Percentiles rank a stretch among this genome's conserved stretches.
phyloP scores from a whole-genome alignment of 352 stramenopile genomes.

The Pythium inflatum region DNA sequence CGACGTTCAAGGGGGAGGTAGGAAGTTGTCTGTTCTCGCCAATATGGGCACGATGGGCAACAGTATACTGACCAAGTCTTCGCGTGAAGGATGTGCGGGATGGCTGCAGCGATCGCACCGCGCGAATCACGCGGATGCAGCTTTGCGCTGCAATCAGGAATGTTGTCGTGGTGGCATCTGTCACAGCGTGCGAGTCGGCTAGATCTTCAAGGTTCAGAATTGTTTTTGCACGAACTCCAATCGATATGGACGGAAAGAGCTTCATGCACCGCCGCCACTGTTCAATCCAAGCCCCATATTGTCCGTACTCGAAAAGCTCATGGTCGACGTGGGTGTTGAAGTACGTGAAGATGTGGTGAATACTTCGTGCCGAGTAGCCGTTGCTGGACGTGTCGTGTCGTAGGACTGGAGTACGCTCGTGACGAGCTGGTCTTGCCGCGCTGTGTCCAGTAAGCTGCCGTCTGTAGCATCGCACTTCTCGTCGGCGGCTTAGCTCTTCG shows the following conservation, averaged over 20 bases:
- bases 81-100: not conserved
- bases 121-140: conserved; percentile 1
- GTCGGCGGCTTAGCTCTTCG: conserved; percentile 7
- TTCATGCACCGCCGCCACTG: conserved; percentile 15
- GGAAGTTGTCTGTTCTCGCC: conserved; percentile 13
- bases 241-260: conserved; percentile 8
- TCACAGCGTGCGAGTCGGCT: not conserved
- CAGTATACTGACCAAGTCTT: conserved; percentile 8
- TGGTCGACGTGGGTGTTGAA: conserved; percentile 1
- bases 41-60: not conserved
- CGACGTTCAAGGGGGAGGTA: too few relatives aligned
- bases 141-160: not conserved
- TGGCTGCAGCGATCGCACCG: not conserved
- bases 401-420: conserved; percentile 12
- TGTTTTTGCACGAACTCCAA: not conserved
- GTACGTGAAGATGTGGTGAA: not conserved
- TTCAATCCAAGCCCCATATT: conserved; percentile 2
- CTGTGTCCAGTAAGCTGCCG: not conserved
- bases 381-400: conserved; percentile 6
- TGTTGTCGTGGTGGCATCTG: not conserved
- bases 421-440: not conserved
- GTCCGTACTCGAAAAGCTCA: conserved; percentile 8
- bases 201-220: not conserved
- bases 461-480: conserved; percentile 10
- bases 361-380: not conserved